phyloP scores from a whole-genome alignment of 2,329 filamentous ascomycete genomes.

The Aspergillus viridinutans region DNA sequence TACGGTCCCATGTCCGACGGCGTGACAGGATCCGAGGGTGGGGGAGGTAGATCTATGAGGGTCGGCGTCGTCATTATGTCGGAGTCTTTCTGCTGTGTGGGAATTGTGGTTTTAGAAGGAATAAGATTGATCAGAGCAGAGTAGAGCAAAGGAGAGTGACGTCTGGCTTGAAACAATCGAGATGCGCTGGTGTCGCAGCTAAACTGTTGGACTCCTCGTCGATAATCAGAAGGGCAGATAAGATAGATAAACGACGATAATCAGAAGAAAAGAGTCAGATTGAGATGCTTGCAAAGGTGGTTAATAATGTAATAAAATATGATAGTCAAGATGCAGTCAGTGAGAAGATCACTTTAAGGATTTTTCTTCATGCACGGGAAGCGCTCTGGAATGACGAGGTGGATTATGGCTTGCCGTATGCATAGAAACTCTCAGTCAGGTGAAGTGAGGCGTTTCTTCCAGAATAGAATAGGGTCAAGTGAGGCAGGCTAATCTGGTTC shows the following conservation, averaged over 20 bases:
- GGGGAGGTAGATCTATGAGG: conserved; percentile 78
- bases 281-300: background rate
- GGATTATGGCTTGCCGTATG: background rate
- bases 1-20: conserved; percentile 83
- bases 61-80: conserved; percentile 53
- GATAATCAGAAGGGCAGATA: background rate
- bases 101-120: background rate
- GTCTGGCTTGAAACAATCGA: background rate
- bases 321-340: background rate
- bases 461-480: background rate
- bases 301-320: too few species aligned
- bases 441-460: background rate
- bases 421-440: background rate
- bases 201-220: background rate
- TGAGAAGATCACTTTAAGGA: background rate
- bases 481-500: background rate
- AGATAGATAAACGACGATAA: background rate
- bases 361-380: background rate
- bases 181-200: background rate
- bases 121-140: background rate
- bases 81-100: background rate
- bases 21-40: conserved; percentile 76
- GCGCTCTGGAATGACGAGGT: background rate
- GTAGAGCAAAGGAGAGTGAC: background rate
- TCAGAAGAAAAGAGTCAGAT: background rate